Base-by-base conservation (phyloP, 768 basidiomycete genomes). In the Rhodotorula taiwanensis region DNA sequence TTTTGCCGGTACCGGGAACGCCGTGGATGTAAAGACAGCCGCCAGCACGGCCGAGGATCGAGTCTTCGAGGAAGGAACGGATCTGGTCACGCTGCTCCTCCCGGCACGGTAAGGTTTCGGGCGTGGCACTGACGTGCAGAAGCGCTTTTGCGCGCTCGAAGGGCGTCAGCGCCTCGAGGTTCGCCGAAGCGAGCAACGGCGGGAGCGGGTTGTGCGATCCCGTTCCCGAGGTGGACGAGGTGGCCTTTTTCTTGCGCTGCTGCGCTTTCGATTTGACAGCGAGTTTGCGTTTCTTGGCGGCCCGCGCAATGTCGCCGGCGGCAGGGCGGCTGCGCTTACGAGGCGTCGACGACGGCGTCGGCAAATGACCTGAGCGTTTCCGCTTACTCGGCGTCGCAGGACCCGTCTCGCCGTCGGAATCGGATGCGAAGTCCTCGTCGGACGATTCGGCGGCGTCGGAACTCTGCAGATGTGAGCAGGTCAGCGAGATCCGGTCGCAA, bases 1-100 rank as follows among this genome's bases (percentile, higher is more conserved):
- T 99, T 77, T 98, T 99, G 14, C 95, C 94, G 4, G 94, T 98
- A 11, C 95, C 94, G n/a, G 94, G 95, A 11, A 97, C 91, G 14
- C 95, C 94, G 11, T 93, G 92, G 52, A 98, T 95, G 76, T 98
- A 98, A 55, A 99, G 80, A 76, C 95, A 99, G 23, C 94, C 94
- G 3, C 94, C 94, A 44, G 87, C 89, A 0, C 91, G 90, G 68
- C 91, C 89, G 63, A 95, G 91, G 18, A 99, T 78, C 34, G 94
- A 78, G 64, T 91, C 87, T 55, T 87, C 86, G 6, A 97, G 85
- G 44, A 83, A 83, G 28, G 82, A 79, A 70, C 92, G 72, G 28
- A 97, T 86, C 49, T 82, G 80, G 20, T 79, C 81, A 72, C 87
- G 94, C 75, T 97, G 91, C 51, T 84, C 83, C 59, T 90, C 88